Evolutionary conservation across 1,284 basidiomycete genomes (phyloP).

Genomic region (Sanghuangporus baumii): DNA sequence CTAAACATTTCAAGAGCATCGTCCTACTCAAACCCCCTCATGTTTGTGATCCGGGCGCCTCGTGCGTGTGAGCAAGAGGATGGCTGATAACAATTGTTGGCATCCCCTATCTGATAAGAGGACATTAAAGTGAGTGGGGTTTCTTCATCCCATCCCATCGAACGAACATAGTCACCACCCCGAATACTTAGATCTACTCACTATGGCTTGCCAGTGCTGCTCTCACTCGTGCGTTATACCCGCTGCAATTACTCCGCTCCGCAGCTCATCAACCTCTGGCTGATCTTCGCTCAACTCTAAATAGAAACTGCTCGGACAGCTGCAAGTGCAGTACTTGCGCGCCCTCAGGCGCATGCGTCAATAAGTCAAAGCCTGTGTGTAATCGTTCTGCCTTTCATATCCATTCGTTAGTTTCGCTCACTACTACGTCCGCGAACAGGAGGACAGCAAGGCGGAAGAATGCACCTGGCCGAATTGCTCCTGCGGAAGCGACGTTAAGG

Average conservation of each 20-base stretch:
- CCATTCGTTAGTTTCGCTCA: background rate
- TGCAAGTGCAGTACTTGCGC: background rate
- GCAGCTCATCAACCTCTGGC: background rate
- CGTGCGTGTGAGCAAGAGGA: background rate
- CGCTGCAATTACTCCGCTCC: background rate
- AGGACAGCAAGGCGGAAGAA: background rate
- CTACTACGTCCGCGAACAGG: background rate
- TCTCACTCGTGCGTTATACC: background rate
- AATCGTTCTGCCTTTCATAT: background rate
- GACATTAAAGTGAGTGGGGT: background rate
- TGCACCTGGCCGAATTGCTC: background rate
- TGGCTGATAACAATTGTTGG: background rate
- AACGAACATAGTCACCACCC: background rate
- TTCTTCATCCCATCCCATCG: no score
- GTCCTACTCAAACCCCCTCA: background rate
- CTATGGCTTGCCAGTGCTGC: constrained; percentile 6
- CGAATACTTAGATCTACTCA: background rate
- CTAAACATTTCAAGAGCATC: background rate
- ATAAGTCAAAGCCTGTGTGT: background rate
- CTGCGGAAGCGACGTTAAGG: background rate
- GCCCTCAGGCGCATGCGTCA: background rate
- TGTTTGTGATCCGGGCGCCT: background rate
- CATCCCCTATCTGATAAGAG: background rate
- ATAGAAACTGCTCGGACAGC: background rate
- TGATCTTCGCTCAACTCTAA: background rate